These are phyloP conservation scores for Myrica gale DNA, from an alignment of 306 rosid species.

Conservation along the genomic window DNA sequence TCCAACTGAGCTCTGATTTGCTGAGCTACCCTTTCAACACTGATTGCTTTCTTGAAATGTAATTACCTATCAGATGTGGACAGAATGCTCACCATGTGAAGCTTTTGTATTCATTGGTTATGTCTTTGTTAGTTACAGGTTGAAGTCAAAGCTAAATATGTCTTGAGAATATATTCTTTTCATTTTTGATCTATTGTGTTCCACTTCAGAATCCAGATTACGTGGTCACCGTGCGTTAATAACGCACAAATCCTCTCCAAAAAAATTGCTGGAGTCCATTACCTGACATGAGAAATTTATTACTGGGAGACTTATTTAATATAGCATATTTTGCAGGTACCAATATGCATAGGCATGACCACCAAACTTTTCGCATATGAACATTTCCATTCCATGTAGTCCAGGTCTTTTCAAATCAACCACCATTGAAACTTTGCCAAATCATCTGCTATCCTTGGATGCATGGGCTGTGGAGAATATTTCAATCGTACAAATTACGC, in stretches of 20 bases:
- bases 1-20: too few relatives aligned
- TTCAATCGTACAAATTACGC: conserved; percentile 16
- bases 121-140: too few relatives aligned
- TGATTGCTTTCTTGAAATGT: too few relatives aligned
- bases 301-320: neutral
- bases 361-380: neutral
- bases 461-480: neutral
- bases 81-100: too few relatives aligned
- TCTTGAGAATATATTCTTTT: neutral
- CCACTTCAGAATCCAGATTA: neutral
- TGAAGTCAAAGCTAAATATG: neutral
- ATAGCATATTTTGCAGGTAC: neutral
- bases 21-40: too few relatives aligned
- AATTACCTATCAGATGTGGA: too few relatives aligned
- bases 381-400: neutral
- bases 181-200: neutral
- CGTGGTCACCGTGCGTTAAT: neutral
- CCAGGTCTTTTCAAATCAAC: neutral
- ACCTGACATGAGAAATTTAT: neutral
- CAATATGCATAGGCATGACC: neutral
- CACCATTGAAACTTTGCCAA: neutral
- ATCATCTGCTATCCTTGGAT: neutral
- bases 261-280: neutral
- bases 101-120: too few relatives aligned
- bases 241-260: neutral